Evolutionary conservation across 345 rosid genomes (phyloP), one percentile per base, ranked within the genome.

Genomic region (Carallia brachiata): DNA sequence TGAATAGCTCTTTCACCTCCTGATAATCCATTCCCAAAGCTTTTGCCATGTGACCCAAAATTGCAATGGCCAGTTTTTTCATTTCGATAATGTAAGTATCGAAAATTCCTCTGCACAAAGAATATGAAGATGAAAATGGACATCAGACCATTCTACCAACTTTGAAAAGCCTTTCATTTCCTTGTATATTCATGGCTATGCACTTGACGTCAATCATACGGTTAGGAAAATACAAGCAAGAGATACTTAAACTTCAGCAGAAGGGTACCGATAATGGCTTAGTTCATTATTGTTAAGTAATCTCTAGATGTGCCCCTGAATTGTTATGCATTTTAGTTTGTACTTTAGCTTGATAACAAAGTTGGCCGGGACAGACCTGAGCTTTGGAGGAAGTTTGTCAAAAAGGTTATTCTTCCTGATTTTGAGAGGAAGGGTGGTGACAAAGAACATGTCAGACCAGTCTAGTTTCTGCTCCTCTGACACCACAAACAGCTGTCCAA

Each of bases 381-480:
- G 82, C 15, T 61, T 74, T 12, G 64, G 71, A 61, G 86, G 83
- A 30, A 86, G 84, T 56, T 86, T 80, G 3, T 75, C 65, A 36
- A 83, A 80, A 27, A 86, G 73, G 15, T 70, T 67, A 36, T 65
- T 30, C 52, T 56, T 76, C 63, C 83, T 76, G 9, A 82, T 68
- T 68, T 73, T 5, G 57, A 47, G 63, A 6, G 87, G 90, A 61
- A 80, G 66, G 7, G 83, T 86, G 30, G 80, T 74, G 6, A 80
- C 32, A 54, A 47, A 74, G 69, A 86, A 86, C 87, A 84, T 78
- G 58, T 86, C 87, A 7, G 79, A 82, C 90, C 90, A 86, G 54
- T 84, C 87, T n/a, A 86, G 79, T 70, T 82, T 86, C 73, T 86
- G 87, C 61, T 86, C 86, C 31, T 84, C 80, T 4, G 84, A 86